Percentiles rank a stretch among this genome's conserved stretches.
Conservation (phyloP, 2,329 filamentous ascomycete genomes). For the Fusarium illudens region DNA sequence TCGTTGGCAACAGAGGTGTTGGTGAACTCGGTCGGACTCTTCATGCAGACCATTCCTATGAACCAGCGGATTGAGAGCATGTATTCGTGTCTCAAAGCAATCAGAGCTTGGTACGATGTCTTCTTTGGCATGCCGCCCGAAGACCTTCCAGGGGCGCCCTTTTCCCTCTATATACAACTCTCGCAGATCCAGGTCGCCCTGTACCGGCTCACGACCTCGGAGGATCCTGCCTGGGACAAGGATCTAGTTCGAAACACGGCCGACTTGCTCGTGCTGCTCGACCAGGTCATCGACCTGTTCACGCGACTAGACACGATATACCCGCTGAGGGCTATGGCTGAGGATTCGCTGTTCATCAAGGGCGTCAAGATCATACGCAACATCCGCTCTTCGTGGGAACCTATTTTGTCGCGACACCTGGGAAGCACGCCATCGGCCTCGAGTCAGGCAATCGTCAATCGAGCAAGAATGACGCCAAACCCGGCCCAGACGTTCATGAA, state of each 20-base stretch:
- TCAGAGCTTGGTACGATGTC: conserved; percentile 49
- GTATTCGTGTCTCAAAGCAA: conserved; percentile 48
- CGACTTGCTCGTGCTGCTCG: conserved; percentile 48
- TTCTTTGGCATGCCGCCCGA: conserved; percentile 46
- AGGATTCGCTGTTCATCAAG: conserved; percentile 46
- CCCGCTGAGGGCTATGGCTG: conserved; percentile 38
- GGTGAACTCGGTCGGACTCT: conserved; percentile 47
- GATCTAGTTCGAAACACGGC: conserved; percentile 47
- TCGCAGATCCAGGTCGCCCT: conserved; percentile 50
- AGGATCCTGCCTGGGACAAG: conserved; percentile 54
- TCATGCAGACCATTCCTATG: conserved; percentile 45
- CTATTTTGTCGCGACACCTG: conserved; percentile 43
- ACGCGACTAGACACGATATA: conserved; percentile 40
- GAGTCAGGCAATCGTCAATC: conserved; percentile 36
- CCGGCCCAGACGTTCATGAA: conserved; percentile 28
- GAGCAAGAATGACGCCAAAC: conserved; percentile 16
- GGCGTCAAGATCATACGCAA: conserved; percentile 49
- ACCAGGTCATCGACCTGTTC: conserved; percentile 48
- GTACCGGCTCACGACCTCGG: conserved; percentile 51
- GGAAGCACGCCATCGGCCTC: conserved; percentile 44
- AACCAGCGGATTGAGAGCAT: conserved; percentile 47
- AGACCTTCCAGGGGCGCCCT: conserved; percentile 46
- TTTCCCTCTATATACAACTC: conserved; percentile 47
- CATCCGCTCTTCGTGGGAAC: conserved; percentile 49
- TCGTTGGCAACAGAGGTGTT: conserved; percentile 44